Base-by-base conservation (phyloP, 345 rosid genomes). In the Punica granatum region DNA sequence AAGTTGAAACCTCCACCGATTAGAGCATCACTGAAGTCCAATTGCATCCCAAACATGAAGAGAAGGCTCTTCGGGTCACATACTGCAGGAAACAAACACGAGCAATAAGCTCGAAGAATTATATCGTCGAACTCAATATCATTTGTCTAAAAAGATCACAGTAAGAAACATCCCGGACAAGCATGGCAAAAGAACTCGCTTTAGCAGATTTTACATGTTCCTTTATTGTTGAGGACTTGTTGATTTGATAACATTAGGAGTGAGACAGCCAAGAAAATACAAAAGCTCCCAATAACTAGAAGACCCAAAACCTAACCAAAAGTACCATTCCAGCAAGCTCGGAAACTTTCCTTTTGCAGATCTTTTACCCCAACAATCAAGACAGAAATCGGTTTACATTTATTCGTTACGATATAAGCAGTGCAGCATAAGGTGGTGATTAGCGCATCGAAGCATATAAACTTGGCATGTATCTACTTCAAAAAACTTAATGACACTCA, bases 11-110 rank as follows among this genome's bases (percentile, higher is more conserved):
- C 98, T 59, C 98, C 98, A 48, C 98, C 97, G 28, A 93, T 93
- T 26, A 93, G 89, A 67, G 98, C 96, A 64, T 90, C 84, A 10
- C 97, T 93, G 82, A 90, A 89, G 78, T 93, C 98, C 69, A 93
- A 76, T 73, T 90, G 97, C 98, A 93, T 90, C n/a, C 97, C 98
- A 13, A 77, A 93, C 48, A 93, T 25, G 76, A 89, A 93, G 15
- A 93, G 98, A 62, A 93, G 94, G 83, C 98, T 93, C 85, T 93
- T 93, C 1, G 98, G 97, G 88, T 93, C 98, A 79, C 94, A 88
- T 69, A 93, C 98, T 93, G 92, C 86, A 81, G 74, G 68, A 73
- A 25, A 42, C 30, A 51, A 28, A 48, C 23, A 25, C 41, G 48
- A 32, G 30, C 36, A 28, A 2, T 8, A 13, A 30, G 61, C 14